A percentile compares a stretch with the other conserved stretches of the same genome.
Evolutionary conservation across 2,329 filamentous ascomycete species (phyloP).

Genomic region (Colletotrichum paranaense): DNA sequence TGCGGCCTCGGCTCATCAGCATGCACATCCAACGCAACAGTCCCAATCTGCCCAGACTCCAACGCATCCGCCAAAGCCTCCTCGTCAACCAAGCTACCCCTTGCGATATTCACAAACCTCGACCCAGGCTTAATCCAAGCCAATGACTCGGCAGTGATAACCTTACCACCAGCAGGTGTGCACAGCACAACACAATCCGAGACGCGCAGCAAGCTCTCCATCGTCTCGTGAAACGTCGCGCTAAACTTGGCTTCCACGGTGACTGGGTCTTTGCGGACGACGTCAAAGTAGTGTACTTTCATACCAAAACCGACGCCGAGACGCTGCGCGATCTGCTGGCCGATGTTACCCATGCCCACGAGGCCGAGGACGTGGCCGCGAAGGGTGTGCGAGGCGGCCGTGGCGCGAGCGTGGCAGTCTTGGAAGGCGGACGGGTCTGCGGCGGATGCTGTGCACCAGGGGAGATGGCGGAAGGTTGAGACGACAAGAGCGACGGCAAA

Average conservation of each 20-base stretch:
- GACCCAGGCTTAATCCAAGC: constrained; percentile 63
- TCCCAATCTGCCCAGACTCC: constrained; percentile 59
- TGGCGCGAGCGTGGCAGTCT: constrained; percentile 70
- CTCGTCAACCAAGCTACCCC: constrained; percentile 74
- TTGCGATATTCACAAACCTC: constrained; percentile 74
- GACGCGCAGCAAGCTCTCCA: constrained; percentile 62
- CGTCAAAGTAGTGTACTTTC: constrained; percentile 73
- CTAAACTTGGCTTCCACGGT: constrained; percentile 52
- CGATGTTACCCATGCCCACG: constrained; percentile 76
- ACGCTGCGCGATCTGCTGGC: constrained; percentile 68
- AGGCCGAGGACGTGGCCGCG: constrained; percentile 71
- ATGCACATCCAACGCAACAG: constrained; percentile 74
- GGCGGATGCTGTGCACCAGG: constrained; percentile 67
- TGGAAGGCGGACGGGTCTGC: constrained; percentile 55
- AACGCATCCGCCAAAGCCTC: constrained; percentile 70
- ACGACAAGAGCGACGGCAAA: constrained; percentile 77
- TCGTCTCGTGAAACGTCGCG: constrained; percentile 61
- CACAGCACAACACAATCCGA: constrained; percentile 73
- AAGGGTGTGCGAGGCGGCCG: constrained; percentile 72
- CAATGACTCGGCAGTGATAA: constrained; percentile 63
- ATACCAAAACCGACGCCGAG: constrained; percentile 70
- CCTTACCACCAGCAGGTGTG: constrained; percentile 61
- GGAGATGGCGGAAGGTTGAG: constrained; percentile 74
- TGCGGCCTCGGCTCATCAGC: constrained; percentile 68
- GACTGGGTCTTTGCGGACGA: constrained; percentile 57